These are phyloP conservation scores for Dothidotthia symphoricarpi DNA, from an alignment of 2,329 filamentous ascomycete species.

Conservation along the genomic window DNA sequence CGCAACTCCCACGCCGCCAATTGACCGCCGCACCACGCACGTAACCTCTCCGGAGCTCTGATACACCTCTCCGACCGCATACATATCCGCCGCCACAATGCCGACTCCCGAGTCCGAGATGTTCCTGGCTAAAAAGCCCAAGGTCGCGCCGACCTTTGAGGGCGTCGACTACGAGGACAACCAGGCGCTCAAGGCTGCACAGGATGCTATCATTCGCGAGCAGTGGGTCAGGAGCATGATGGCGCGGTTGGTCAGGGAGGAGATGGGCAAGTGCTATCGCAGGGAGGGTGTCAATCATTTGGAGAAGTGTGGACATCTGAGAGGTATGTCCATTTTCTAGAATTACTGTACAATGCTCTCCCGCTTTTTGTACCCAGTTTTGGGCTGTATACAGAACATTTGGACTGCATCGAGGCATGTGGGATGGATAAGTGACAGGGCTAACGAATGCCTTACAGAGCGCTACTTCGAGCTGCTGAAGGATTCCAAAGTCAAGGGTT, in stretches of 20 bases:
- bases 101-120: slow-evolving; percentile 78
- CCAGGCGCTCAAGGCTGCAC: slow-evolving; percentile 74
- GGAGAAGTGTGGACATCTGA: slow-evolving; percentile 78
- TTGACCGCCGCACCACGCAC: slow-evolving; percentile 8
- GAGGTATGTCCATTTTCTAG: slow-evolving; percentile 60
- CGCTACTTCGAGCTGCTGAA: slow-evolving; percentile 76
- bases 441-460: slow-evolving; percentile 53
- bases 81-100: slow-evolving; percentile 52
- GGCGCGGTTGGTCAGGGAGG: slow-evolving; percentile 76
- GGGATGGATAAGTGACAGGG: not conserved
- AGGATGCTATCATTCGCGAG: slow-evolving; percentile 78
- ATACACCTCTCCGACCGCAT: not conserved
- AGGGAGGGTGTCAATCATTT: slow-evolving; percentile 82
- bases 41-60: slow-evolving; percentile 2
- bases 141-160: slow-evolving; percentile 77
- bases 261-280: slow-evolving; percentile 83
- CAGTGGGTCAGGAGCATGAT: slow-evolving; percentile 92
- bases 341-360: not conserved
- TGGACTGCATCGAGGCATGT: too few relatives aligned
- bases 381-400: not conserved
- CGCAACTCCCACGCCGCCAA: slow-evolving; percentile 14
- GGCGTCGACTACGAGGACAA: slow-evolving; percentile 86
- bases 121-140: slow-evolving; percentile 82
- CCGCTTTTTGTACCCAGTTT: not conserved
- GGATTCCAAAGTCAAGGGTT: slow-evolving; percentile 73